Conservation (phyloP, 345 rosid species). For the Eucalyptus regnans region DNA sequence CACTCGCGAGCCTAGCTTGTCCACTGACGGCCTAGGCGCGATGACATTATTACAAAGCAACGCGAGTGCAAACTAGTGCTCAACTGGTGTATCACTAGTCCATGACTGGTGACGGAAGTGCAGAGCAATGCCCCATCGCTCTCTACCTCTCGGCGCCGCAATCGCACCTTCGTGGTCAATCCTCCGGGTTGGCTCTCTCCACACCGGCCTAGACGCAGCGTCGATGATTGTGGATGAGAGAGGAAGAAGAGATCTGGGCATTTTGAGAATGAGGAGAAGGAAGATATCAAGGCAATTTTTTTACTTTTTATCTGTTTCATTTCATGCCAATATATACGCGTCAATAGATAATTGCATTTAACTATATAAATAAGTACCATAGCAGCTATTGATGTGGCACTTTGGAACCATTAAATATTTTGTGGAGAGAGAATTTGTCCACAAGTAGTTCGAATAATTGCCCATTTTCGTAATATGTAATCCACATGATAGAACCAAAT, state of each 20-base stretch:
- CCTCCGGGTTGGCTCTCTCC: not conserved
- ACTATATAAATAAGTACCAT: not conserved
- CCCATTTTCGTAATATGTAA: not conserved
- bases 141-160: not conserved
- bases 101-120: not conserved
- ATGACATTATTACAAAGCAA: not conserved
- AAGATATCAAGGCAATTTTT: too few relatives aligned
- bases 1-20: not conserved
- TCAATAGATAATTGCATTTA: not conserved
- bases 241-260: not conserved
- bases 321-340: not conserved
- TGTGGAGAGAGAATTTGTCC: not conserved
- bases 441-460: not conserved
- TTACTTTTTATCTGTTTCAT: not conserved
- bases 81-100: not conserved
- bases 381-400: accelerated
- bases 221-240: not conserved
- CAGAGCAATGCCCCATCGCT: not conserved
- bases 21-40: accelerated
- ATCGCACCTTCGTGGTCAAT: not conserved
- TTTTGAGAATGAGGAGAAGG: too few relatives aligned
- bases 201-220: not conserved
- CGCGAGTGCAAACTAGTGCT: not conserved
- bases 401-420: not conserved
- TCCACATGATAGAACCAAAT: not conserved